These are phyloP conservation scores for Trypethelium eluteriae DNA, from an alignment of 495 filamentous ascomycete species.

Conservation along the genomic window DNA sequence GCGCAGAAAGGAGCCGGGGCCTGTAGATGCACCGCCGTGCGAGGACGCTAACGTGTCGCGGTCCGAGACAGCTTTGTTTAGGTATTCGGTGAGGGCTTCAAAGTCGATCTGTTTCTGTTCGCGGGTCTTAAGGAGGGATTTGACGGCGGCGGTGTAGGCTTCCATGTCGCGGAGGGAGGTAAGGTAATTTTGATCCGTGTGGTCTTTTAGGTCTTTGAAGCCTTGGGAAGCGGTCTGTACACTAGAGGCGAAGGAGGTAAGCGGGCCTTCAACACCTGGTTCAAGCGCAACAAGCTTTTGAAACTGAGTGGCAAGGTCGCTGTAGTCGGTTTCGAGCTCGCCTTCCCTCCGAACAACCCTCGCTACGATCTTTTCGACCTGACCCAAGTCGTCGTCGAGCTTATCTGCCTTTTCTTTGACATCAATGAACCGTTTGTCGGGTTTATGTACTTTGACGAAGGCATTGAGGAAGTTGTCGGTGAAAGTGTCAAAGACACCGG, in stretches of 20 bases:
- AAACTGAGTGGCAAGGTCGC: constrained; percentile 85
- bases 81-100: constrained; percentile 91
- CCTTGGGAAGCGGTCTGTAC: constrained; percentile 75
- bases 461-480: constrained; percentile 96
- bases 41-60: constrained; percentile 73
- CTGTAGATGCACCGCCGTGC: constrained; percentile 49
- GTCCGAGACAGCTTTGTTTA: constrained; percentile 80
- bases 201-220: constrained; percentile 68
- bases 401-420: constrained; percentile 90
- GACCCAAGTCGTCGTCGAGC: constrained; percentile 83
- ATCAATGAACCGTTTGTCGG: constrained; percentile 89
- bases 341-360: constrained; percentile 79
- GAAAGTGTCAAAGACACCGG: constrained; percentile 82
- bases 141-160: constrained; percentile 75
- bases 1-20: constrained; percentile 80
- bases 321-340: constrained; percentile 82
- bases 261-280: constrained; percentile 69
- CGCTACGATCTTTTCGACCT: constrained; percentile 88
- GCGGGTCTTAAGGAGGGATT: constrained; percentile 79
- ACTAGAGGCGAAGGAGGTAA: constrained; percentile 75
- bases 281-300: constrained; percentile 87
- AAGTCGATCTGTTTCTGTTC: constrained; percentile 98
- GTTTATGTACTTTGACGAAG: constrained; percentile 91
- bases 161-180: constrained; percentile 88
- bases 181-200: constrained; percentile 93